These are phyloP conservation scores for Coleophoma cylindrospora DNA, from an alignment of 2,329 filamentous ascomycete species.

Conservation along the genomic window DNA sequence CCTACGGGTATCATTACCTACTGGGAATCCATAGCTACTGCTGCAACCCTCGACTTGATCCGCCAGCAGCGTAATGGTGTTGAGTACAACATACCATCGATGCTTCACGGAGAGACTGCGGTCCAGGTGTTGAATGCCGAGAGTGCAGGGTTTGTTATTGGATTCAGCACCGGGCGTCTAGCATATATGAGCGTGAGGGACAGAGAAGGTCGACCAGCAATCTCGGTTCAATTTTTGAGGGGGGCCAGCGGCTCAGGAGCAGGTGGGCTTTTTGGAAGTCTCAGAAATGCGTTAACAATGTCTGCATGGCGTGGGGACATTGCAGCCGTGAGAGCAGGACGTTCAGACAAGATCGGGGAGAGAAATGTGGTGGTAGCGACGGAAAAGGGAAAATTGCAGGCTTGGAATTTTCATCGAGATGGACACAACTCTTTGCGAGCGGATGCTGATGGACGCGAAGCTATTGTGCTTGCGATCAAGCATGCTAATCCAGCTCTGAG, in stretches of 20 bases:
- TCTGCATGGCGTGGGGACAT: slow-evolving; percentile 71
- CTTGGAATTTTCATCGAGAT: slow-evolving; percentile 86
- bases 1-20: slow-evolving; percentile 81
- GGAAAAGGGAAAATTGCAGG: slow-evolving; percentile 69
- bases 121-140: slow-evolving; percentile 78
- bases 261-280: slow-evolving; percentile 72
- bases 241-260: slow-evolving; percentile 47
- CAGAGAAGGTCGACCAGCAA: slow-evolving; percentile 75
- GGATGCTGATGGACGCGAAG: slow-evolving; percentile 65
- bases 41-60: slow-evolving; percentile 77
- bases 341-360: slow-evolving; percentile 70
- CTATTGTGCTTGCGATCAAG: slow-evolving; percentile 58
- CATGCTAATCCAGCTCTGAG: slow-evolving; percentile 43
- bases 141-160: slow-evolving; percentile 76
- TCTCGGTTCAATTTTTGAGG: slow-evolving; percentile 73
- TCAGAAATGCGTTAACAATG: slow-evolving; percentile 70
- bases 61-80: slow-evolving; percentile 77
- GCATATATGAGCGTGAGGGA: slow-evolving; percentile 85
- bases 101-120: slow-evolving; percentile 75
- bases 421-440: slow-evolving; percentile 73
- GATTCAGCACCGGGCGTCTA: slow-evolving; percentile 79
- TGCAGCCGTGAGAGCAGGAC: slow-evolving; percentile 71
- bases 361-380: slow-evolving; percentile 79
- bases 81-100: slow-evolving; percentile 66
- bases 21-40: slow-evolving; percentile 92